Evolutionary conservation across 208 protist genomes (phyloP).

Genomic region (Porcisia hertigi): DNA sequence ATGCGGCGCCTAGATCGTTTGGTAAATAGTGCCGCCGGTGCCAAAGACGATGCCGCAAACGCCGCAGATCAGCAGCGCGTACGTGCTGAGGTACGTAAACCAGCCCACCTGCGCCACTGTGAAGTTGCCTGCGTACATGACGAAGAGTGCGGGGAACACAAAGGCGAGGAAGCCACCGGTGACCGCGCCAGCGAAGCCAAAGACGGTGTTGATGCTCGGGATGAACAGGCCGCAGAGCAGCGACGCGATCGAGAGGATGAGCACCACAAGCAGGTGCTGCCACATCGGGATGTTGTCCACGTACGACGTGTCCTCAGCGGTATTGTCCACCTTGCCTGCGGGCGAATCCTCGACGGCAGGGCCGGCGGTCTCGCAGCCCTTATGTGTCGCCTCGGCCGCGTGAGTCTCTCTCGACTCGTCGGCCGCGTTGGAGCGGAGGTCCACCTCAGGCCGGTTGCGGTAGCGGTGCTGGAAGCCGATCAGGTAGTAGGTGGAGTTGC

Average conservation of each 20-base stretch:
- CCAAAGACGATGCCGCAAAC: too few relatives aligned
- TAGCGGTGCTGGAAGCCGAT: conserved; percentile 45
- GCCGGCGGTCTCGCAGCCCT: background rate
- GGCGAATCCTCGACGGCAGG: background rate
- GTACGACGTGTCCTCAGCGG: conserved; percentile 29
- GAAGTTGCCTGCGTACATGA: too few relatives aligned
- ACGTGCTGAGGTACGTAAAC: too few relatives aligned
- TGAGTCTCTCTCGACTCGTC: background rate
- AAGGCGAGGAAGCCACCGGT: conserved; percentile 62
- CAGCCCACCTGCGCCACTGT: too few relatives aligned
- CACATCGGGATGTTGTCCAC: conserved; percentile 55
- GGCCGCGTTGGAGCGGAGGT: background rate
- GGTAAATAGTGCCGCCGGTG: too few relatives aligned
- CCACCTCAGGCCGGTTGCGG: conserved; percentile 15
- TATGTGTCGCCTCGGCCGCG: background rate
- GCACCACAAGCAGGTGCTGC: conserved; percentile 39
- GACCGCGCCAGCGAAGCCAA: conserved; percentile 53
- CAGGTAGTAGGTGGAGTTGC: conserved; percentile 63
- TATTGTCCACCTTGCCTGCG: conserved; percentile 9
- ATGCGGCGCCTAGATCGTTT: too few relatives aligned
- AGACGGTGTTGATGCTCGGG: conserved; percentile 70
- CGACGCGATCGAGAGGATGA: conserved; percentile 25
- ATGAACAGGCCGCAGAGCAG: conserved; percentile 72
- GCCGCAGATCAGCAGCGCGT: too few relatives aligned
- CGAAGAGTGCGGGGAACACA: conserved; percentile 56